Evolutionary conservation across 805 yeast genomes (phyloP), one percentile per base, ranked within the genome.

Genomic region (Saccharomycopsis lassenensis): DNA sequence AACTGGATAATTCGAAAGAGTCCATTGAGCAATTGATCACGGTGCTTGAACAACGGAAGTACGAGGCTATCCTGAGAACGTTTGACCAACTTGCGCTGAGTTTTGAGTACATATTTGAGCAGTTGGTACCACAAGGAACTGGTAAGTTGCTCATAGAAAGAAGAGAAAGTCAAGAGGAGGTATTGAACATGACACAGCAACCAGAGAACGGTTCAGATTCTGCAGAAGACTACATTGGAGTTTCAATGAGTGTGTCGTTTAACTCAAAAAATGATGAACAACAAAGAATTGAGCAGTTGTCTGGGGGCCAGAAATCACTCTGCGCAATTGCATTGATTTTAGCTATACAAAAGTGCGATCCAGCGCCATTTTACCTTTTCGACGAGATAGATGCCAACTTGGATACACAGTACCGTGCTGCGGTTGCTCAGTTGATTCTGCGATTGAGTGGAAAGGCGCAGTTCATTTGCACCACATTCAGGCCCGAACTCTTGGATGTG

Each of bases 351-450:
- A 75, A 71, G 51, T 84, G 93, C 46, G 97, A 91, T 48, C 97
- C 97, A 7, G 96, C 96, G 6, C 96, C 97, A 33, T 91, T 91
- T 55, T 91, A 91, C 53, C 58, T 91, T 31, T 89, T 91, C 56
- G 98, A 91, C 57, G 98, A 91, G 61, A 80, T 91, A 41, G 98
- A 91, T 59, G 96, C 97, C 4, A 91, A 89, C 48, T 64, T 91
- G 44, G 98, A 91, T 57, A 74, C 94, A 2, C 95, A 83, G 51
- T 89, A 87, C 52, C 70, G 98, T 49, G 70, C 82, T 0, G 74
- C 95, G 0, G 94, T 91, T 15, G 95, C 97, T 0, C 59, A 65
- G 23, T 61, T 83, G 63, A 76, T 91, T 37, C 65, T 72, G 46
- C 65, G 70, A 24, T 58, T 87, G 37, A 72, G 95, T 15, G 49